phyloP scores from a whole-genome alignment of 805 yeast genomes.

The Suhomyces xylopsoci region DNA sequence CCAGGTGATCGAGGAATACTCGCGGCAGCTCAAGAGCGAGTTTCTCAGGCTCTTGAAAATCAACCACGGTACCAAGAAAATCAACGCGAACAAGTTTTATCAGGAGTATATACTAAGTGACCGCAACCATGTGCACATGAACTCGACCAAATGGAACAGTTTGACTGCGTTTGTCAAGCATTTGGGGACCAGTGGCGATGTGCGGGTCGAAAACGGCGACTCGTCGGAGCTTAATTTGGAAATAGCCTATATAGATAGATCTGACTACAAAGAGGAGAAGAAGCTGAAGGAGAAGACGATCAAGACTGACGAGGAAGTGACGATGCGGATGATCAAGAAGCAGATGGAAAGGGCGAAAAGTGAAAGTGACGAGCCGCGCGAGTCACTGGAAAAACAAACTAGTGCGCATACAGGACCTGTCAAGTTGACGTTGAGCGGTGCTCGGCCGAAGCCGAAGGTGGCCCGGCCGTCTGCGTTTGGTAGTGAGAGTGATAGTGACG shows the following conservation, averaged over 20 bases:
- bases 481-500: constrained; percentile 2
- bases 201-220: constrained; percentile 44
- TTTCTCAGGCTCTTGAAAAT: constrained; percentile 61
- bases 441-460: background rate
- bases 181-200: constrained; percentile 54
- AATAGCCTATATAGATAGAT: constrained; percentile 28
- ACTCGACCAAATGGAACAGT: constrained; percentile 77
- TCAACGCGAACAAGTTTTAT: constrained; percentile 82
- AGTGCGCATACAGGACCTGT: constrained; percentile 16
- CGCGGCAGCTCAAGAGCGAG: constrained; percentile 56
- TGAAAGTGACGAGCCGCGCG: background rate
- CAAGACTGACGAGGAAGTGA: constrained; percentile 46
- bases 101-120: constrained; percentile 79
- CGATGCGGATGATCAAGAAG: constrained; percentile 40
- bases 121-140: constrained; percentile 84
- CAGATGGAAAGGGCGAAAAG: constrained; percentile 51
- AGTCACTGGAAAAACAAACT: background rate
- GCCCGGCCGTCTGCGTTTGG: constrained; percentile 5
- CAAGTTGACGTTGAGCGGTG: constrained; percentile 13
- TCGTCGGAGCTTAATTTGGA: constrained; percentile 37
- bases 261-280: constrained; percentile 22
- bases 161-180: constrained; percentile 65
- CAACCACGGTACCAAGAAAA: constrained; percentile 76
- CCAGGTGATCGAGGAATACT: constrained; percentile 54
- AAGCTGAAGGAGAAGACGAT: constrained; percentile 34